Conservation (phyloP, 2,329 filamentous ascomycete genomes). For the Waltergamsia citrina region DNA sequence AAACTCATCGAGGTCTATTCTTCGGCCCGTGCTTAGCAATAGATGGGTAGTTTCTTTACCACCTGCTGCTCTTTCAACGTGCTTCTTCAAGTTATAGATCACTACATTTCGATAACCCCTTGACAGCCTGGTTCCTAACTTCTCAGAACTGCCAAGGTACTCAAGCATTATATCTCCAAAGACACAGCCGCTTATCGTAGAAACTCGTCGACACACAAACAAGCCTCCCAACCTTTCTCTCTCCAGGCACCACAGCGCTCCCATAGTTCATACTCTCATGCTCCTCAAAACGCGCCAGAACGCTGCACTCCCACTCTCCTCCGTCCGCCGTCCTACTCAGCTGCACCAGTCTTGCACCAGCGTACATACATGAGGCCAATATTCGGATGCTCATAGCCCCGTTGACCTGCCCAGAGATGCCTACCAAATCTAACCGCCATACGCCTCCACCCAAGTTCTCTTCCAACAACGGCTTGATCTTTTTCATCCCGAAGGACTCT, state of each 20-base stretch:
- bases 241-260: conserved; percentile 52
- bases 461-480: conserved; percentile 48
- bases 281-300: conserved; percentile 68
- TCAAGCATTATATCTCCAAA: conserved; percentile 41
- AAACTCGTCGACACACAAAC: conserved; percentile 64
- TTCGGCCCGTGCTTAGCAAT: too few species aligned
- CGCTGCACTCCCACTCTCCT: conserved; percentile 47
- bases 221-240: conserved; percentile 14
- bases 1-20: too few species aligned
- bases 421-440: conserved; percentile 68
- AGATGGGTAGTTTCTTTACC: too few species aligned
- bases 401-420: conserved; percentile 4
- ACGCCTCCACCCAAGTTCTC: conserved; percentile 69
- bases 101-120: too few species aligned
- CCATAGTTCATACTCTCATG: conserved; percentile 96
- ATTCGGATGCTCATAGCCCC: conserved; percentile 32
- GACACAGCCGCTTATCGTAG: conserved; percentile 61
- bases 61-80: too few species aligned
- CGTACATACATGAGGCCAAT: conserved; percentile 93
- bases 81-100: too few species aligned
- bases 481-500: conserved; percentile 27
- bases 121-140: too few species aligned
- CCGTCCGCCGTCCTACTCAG: conserved; percentile 24
- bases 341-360: conserved; percentile 60
- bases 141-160: neutral